Conservation (phyloP, 2,329 filamentous ascomycete species). For the Diaporthe sp. region DNA sequence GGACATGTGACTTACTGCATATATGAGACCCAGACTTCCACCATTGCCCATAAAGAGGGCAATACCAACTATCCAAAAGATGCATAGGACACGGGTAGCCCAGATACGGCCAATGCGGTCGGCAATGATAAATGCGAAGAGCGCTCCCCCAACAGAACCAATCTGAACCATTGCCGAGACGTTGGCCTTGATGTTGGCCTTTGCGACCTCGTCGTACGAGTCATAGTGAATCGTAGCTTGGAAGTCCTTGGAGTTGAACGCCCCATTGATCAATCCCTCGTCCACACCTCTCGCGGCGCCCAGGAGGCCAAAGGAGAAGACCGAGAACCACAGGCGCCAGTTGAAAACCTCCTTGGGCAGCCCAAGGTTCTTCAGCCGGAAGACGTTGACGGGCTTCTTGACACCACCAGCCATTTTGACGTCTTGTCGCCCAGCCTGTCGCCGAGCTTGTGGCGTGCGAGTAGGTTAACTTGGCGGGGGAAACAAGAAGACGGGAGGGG, state of each 20-base stretch:
- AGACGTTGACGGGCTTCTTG: conserved; percentile 73
- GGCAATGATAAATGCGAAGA: conserved; percentile 72
- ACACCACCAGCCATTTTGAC: conserved; percentile 63
- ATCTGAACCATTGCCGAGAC: conserved; percentile 88
- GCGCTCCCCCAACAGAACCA: conserved; percentile 79
- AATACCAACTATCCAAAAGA: conserved; percentile 71
- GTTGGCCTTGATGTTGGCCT: conserved; percentile 80
- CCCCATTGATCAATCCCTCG: conserved; percentile 82
- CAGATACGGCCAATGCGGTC: conserved; percentile 74
- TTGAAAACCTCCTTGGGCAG: conserved; percentile 81
- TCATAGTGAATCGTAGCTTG: conserved; percentile 70
- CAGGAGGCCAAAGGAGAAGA: conserved; percentile 80
- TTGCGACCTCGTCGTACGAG: conserved; percentile 64
- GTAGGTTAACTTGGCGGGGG: neutral
- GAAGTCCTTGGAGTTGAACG: conserved; percentile 77
- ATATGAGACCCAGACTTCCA: conserved; percentile 70
- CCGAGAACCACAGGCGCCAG: conserved; percentile 84
- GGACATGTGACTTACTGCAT: conserved; percentile 71
- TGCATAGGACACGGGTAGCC: conserved; percentile 71
- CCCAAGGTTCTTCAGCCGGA: conserved; percentile 72
- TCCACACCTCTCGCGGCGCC: conserved; percentile 85
- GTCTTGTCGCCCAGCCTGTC: conserved; percentile 28
- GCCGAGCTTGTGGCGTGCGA: conserved; percentile 22
- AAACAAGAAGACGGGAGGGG: conserved; percentile 8
- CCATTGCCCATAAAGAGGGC: conserved; percentile 69